Conservation (phyloP, 306 rosid species). For the Quillaja saponaria region DNA sequence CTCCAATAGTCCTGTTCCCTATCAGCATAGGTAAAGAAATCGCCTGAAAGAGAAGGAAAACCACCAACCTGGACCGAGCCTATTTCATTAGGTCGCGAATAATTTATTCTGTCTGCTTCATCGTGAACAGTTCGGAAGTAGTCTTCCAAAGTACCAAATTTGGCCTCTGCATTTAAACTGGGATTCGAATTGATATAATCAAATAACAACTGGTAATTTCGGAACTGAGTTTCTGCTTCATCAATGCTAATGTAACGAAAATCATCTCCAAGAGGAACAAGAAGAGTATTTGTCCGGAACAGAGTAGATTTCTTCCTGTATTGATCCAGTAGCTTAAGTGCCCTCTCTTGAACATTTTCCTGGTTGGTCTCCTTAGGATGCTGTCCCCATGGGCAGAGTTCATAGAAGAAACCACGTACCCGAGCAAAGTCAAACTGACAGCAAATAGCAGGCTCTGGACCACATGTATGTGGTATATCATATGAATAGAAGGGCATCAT, state of each 20-base stretch:
- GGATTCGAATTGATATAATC: slow-evolving; percentile 88
- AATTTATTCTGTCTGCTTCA: slow-evolving; percentile 82
- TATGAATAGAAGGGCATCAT: slow-evolving; percentile 99
- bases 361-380: slow-evolving; percentile 72
- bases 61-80: slow-evolving; percentile 84
- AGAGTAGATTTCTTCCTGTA: slow-evolving; percentile 89
- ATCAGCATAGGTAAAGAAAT: slow-evolving; percentile 94
- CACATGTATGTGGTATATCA: slow-evolving; percentile 98
- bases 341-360: slow-evolving; percentile 81
- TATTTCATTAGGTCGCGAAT: slow-evolving; percentile 69
- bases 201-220: slow-evolving; percentile 83
- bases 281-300: slow-evolving; percentile 91
- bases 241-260: slow-evolving; percentile 75
- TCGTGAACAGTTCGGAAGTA: slow-evolving; percentile 77
- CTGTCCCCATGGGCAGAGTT: slow-evolving; percentile 82
- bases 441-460: slow-evolving; percentile 97
- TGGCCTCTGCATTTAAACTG: slow-evolving; percentile 73
- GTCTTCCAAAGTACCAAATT: slow-evolving; percentile 94
- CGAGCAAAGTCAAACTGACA: slow-evolving; percentile 99
- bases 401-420: slow-evolving; percentile 61
- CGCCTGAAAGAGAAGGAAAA: slow-evolving; percentile 94
- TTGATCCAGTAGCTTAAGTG: slow-evolving; percentile 79
- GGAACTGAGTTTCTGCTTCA: slow-evolving; percentile 95
- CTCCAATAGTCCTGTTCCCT: slow-evolving; percentile 98
- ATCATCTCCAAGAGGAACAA: slow-evolving; percentile 97